Evolutionary conservation across 2,329 filamentous ascomycete genomes (phyloP), one percentile per base, ranked within the genome.

Genomic region (Xylariaceae sp.): DNA sequence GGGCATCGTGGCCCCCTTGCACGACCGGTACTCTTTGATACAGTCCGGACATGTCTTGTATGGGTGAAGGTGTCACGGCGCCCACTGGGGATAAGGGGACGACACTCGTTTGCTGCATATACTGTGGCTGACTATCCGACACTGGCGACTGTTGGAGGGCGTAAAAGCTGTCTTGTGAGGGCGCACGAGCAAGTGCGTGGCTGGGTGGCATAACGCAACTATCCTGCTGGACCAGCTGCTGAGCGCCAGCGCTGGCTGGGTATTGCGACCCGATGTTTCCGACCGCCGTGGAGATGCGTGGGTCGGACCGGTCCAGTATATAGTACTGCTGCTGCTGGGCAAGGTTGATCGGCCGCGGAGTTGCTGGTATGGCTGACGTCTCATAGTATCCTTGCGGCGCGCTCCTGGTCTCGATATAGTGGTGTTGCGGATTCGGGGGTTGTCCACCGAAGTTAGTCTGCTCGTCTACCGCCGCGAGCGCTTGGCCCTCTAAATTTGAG

Each of bases 221-320:
- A 11, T 24, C 21, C 21, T 24, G 21, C 21, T 24, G 21, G 6
- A 9, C 26, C 6, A 14, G 6, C 29, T 31, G 29, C n/a, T 31
- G 29, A 4, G 5, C 7, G 8, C 13, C 15, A 17, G 11, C 29
- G 8, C 13, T 11, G 12, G 11, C 29, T 15, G 4, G 29, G 12
- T 31, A 31, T 17, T 17, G n/a, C n/a, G 12, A 14, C 29, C 12
- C 17, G 13, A 14, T n/a, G 29, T 31, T 31, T 17, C 11, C 14
- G 5, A 13, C 14, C 29, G 17, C 17, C 8, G 26, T 28, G 26
- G 26, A 8, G 13, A 28, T 13, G n/a, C 26, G 8, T 5, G 26
- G 26, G 50, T 80, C 80, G 54, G 68, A 71, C 47, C 78, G 74
- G 40, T 82, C 77, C 1, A 78, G 71, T 19, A 81, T 68, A 50